These are phyloP conservation scores for Dactylellina parvicollis DNA, from an alignment of 2,329 filamentous ascomycete genomes.

Conservation along the genomic window DNA sequence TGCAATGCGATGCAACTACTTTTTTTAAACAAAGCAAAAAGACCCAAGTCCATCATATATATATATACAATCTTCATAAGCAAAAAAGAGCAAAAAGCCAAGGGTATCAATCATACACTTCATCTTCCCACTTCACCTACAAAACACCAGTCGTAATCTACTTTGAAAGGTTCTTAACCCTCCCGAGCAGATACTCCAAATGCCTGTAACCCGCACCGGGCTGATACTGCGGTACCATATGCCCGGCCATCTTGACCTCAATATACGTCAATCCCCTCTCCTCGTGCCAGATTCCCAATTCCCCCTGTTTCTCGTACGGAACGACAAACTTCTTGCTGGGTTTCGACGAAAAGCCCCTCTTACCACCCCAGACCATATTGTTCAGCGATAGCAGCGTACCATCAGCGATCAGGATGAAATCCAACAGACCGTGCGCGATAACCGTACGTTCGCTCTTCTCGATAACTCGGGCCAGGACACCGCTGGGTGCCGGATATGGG, in stretches of 20 bases:
- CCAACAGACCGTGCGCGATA: constrained; percentile 76
- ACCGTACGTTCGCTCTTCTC: constrained; percentile 77
- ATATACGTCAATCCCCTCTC: constrained; percentile 81
- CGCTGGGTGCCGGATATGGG: constrained; percentile 67
- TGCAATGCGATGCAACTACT: too few species aligned
- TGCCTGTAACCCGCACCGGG: constrained; percentile 76
- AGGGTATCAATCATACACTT: too few species aligned
- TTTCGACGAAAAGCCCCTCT: constrained; percentile 72
- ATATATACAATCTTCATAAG: too few species aligned
- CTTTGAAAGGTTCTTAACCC: constrained; percentile 68
- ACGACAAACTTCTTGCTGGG: constrained; percentile 75
- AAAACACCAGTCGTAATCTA: background rate
- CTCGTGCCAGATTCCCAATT: constrained; percentile 75
- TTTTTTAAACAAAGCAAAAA: too few species aligned
- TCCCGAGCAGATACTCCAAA: constrained; percentile 78
- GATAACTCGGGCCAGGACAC: constrained; percentile 75
- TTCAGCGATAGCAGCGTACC: constrained; percentile 78
- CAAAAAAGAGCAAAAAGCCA: too few species aligned
- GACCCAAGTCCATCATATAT: too few species aligned
- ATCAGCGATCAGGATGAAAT: constrained; percentile 74
- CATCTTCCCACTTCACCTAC: background rate
- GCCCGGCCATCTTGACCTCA: constrained; percentile 71
- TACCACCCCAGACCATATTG: constrained; percentile 82
- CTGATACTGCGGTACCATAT: constrained; percentile 75
- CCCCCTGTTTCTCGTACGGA: constrained; percentile 71